Base-by-base conservation (phyloP, 1,284 basidiomycete genomes). In the Ustilago crameri region DNA sequence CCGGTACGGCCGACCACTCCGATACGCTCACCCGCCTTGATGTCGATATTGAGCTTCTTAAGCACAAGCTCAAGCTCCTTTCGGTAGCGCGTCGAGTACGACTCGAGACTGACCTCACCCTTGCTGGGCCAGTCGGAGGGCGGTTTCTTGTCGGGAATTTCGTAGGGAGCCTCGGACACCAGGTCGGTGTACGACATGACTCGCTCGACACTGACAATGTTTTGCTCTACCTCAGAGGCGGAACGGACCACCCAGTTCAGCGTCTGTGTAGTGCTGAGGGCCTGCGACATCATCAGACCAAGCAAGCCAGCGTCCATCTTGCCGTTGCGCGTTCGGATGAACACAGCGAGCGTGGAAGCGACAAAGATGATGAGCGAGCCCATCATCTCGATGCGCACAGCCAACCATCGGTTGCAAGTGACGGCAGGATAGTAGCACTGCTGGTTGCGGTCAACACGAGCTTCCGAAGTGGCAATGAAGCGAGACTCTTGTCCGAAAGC, bases 221-320 rank as follows among this genome's bases (percentile, higher is more conserved):
- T 95, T 82, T 93, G 92, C 84, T 96, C 94, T 14, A 95, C 92
- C 77, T 97, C 94, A 63, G 91, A 92, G 0, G 92, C 91, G 15
- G 89, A 90, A 43, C 93, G 88, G 7, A 95, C 93, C n/a, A 94
- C 87, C 92, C 91, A 95, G 68, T 85, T 84, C 52, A 85, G 79
- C 23, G 83, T 79, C 65, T 85, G 83, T 1, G 84, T 84, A n/a
- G 83, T 85, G 88, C 91, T 82, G 23, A 96, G 85, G 2, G 92
- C 80, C 60, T 82, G 79, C 1, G 90, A 91, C 77, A 96, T 86
- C 51, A 95, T 90, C 66, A 97, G 86, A n/a, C 95, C 95, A 37
- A 96, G 91, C 24, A 95, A 85, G 0, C 93, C 94, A 1, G 93
- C 91, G 83, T 96, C 91, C 37, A 96, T 84, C 30, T 80, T 89